Base-by-base conservation (phyloP, 768 basidiomycete species). In the Suillus sp. region DNA sequence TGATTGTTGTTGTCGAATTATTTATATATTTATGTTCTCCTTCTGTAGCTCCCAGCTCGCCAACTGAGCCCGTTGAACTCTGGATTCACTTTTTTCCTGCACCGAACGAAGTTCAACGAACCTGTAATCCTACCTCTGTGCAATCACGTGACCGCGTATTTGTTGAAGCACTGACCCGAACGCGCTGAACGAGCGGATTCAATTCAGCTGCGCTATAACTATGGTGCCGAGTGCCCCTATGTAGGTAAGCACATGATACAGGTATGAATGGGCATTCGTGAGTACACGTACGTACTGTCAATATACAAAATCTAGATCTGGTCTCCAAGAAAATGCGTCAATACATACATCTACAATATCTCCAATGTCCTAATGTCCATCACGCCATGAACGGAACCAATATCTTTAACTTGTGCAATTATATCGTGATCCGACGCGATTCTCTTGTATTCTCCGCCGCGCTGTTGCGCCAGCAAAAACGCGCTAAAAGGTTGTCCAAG, bases 21-120 rank as follows among this genome's bases (percentile, higher is more conserved):
- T 59, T 10, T 51, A n/a, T 60, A 22, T 61, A 56, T 35, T 61
- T 38, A 9, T 61, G n/a, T 20, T 51, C 10, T 53, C 30, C 20
- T 25, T 25, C 47, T 53, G 51, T 32, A 53, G 20, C 51, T 51
- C 50, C 48, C 45, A 10, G 43, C 25, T 48, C 8, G 32, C 13
- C 13, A 0, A 22, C 13, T 4, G 45, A 13, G 22, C 45, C 25
- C 45, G 25, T n/a, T n/a, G n/a, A n/a, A 22, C 4, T 45, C 4
- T 45, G 18, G 0, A 18, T 8, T 40, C 40, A 40, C 9, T 11
- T 2, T 34, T 34, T 34, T 35, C 11, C 11, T 18, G 40, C 18
- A 43, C n/a, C 42, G 3, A 42, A 35, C 35, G 40, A 40, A 18
- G 2, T 34, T 30, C 2, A 30, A 30, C 38, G 38, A 40, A 40